A percentile compares a stretch with the other conserved stretches of the same genome.
Evolutionary conservation across 202 grass and related monocot genomes (phyloP).

Genomic region (Zoysia matrella): DNA sequence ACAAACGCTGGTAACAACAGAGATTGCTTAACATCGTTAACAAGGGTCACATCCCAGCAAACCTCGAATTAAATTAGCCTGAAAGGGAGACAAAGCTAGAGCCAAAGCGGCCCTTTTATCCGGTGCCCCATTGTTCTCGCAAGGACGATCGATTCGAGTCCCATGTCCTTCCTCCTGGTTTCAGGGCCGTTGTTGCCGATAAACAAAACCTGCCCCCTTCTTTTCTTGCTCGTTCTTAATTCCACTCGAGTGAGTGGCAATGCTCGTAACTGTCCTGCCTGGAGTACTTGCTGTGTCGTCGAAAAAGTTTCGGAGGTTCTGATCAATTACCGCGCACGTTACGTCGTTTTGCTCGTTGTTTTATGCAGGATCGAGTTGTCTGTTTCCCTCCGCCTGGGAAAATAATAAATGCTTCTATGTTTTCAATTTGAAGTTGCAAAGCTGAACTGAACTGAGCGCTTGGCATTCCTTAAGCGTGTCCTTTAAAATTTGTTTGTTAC

Average conservation of each 20-base stretch:
- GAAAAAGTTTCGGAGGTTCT: background rate
- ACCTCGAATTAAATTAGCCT: background rate
- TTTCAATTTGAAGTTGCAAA: background rate
- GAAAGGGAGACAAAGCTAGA: background rate
- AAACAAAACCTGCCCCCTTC: no score
- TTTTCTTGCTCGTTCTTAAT: no score
- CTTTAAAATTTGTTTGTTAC: background rate
- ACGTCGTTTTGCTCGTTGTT: background rate
- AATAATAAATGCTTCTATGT: background rate
- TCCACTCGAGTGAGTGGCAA: background rate
- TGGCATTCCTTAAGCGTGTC: background rate
- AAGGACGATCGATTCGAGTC: background rate
- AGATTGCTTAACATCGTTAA: background rate
- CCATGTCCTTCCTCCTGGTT: no score
- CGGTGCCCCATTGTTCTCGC: background rate
- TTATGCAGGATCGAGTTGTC: background rate
- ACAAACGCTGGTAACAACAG: background rate
- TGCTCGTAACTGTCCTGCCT: background rate
- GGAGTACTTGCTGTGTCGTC: background rate
- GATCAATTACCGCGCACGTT: constrained; percentile 3
- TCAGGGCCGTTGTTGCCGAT: no score
- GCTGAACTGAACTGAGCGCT: background rate
- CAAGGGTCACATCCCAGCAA: background rate
- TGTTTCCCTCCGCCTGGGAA: background rate
- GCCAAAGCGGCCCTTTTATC: background rate